A percentile compares a stretch with the other conserved stretches of the same genome.
These are phyloP conservation scores for Phytophthora citrophthora DNA, from an alignment of 352 stramenopile genomes.

Conservation along the genomic window DNA sequence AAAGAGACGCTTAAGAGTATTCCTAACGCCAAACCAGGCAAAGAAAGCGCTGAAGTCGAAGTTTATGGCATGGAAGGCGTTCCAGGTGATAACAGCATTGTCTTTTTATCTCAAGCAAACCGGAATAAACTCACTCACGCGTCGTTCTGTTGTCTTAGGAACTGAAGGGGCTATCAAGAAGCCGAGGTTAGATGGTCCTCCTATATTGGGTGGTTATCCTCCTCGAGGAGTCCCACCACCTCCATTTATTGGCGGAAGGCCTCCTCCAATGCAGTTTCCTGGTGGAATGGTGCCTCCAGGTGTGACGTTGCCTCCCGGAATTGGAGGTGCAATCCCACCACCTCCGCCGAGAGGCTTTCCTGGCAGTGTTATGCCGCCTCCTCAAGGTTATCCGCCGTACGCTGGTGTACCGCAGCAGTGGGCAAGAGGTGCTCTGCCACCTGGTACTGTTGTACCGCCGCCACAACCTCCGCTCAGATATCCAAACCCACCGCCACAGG, in stretches of 20 bases:
- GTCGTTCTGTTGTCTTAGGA: slow-evolving; percentile 18
- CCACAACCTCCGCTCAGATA: slow-evolving; percentile 29
- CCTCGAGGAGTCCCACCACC: slow-evolving; percentile 53
- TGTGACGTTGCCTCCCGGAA: slow-evolving; percentile 41
- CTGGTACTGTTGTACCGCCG: slow-evolving; percentile 23
- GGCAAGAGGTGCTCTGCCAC: slow-evolving; percentile 25
- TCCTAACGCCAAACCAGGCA: slow-evolving; percentile 85
- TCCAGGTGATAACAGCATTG: slow-evolving; percentile 44
- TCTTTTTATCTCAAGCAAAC: background rate
- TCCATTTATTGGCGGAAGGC: slow-evolving; percentile 51
- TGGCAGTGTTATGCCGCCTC: slow-evolving; percentile 45
- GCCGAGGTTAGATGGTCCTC: slow-evolving; percentile 41
- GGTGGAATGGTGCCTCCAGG: slow-evolving; percentile 34
- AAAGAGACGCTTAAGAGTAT: slow-evolving; percentile 85
- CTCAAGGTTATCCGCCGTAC: slow-evolving; percentile 30
- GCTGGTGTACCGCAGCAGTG: slow-evolving; percentile 35
- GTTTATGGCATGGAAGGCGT: slow-evolving; percentile 93
- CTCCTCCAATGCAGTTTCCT: slow-evolving; percentile 54
- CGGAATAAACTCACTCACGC: background rate
- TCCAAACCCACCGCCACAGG: slow-evolving; percentile 28
- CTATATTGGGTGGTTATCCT: slow-evolving; percentile 53
- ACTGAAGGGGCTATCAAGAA: slow-evolving; percentile 47
- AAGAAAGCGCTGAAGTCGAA: slow-evolving; percentile 82
- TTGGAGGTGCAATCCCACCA: slow-evolving; percentile 36
- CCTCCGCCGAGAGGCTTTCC: slow-evolving; percentile 44